Conservation (phyloP, 495 filamentous ascomycete genomes). For the Patellaria atrata region DNA sequence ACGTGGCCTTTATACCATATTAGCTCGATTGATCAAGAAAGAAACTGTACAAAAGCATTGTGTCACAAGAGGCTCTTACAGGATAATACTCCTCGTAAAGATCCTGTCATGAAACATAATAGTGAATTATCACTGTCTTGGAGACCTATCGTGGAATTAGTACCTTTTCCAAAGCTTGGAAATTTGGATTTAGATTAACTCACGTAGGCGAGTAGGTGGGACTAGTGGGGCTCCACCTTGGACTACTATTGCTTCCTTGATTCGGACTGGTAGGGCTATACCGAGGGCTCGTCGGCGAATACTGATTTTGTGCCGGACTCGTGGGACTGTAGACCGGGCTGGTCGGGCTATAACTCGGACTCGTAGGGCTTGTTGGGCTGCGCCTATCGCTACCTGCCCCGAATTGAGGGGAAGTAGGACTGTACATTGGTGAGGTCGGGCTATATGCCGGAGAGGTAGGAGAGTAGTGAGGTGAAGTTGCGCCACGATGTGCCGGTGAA, state of each 20-base stretch:
- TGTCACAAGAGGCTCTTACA: no score
- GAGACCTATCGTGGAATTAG: conserved; percentile 1
- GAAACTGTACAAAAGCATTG: conserved; percentile 2
- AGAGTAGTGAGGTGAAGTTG: conserved; percentile 38
- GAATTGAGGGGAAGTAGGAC: conserved; percentile 49
- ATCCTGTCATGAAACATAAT: neutral
- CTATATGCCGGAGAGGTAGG: conserved; percentile 50
- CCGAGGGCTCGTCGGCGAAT: conserved; percentile 50
- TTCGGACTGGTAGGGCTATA: conserved; percentile 38
- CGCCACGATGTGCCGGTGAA: conserved; percentile 41
- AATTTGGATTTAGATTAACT: conserved; percentile 8
- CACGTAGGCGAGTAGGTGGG: conserved; percentile 24
- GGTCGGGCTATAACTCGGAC: conserved; percentile 33
- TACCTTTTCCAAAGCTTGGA: neutral
- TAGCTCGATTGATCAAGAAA: neutral
- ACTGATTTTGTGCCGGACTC: conserved; percentile 17
- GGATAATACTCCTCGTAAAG: conserved; percentile 3
- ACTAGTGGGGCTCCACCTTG: conserved; percentile 38
- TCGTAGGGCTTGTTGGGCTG: conserved; percentile 46
- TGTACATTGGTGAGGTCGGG: conserved; percentile 52
- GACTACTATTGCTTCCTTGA: conserved; percentile 27
- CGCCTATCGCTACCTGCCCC: conserved; percentile 41
- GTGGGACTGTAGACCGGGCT: conserved; percentile 22
- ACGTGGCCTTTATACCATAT: conserved; percentile 2
- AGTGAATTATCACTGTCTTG: conserved; percentile 7